These are phyloP conservation scores for Hyphopichia fennica DNA, from an alignment of 1,139 yeast species.

Conservation along the genomic window DNA sequence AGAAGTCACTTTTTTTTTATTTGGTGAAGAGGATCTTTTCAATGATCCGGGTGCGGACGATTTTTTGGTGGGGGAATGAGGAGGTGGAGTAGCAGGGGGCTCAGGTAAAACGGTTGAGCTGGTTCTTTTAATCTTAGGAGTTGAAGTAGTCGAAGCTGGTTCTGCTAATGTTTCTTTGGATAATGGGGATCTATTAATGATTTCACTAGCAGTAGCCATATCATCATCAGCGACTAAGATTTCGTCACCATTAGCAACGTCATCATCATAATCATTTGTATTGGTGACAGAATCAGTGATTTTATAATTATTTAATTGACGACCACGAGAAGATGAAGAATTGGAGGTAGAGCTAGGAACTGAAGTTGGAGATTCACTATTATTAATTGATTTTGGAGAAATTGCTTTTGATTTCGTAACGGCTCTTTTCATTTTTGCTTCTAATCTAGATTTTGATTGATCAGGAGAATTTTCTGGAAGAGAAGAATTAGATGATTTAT, in stretches of 20 bases:
- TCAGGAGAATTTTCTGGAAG: background rate
- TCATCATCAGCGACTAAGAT: slow-evolving; percentile 1
- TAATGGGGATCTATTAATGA: background rate
- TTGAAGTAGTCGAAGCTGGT: slow-evolving; percentile 1
- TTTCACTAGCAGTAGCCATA: background rate
- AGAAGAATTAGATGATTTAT: background rate
- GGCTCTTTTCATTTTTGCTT: slow-evolving; percentile 31
- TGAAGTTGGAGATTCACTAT: background rate
- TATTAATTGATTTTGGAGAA: slow-evolving; percentile 4
- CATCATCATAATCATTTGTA: background rate
- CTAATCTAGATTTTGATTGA: slow-evolving; percentile 29
- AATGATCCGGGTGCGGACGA: slow-evolving; percentile 23
- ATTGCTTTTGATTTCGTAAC: slow-evolving; percentile 17
- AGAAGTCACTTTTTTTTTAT: slow-evolving; percentile 34
- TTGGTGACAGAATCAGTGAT: background rate
- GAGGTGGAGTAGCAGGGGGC: slow-evolving; percentile 14
- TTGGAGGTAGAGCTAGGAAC: background rate
- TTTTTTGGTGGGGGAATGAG: slow-evolving; percentile 16
- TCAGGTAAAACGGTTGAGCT: slow-evolving; percentile 3
- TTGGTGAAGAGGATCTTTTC: slow-evolving; percentile 42
- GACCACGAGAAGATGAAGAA: background rate
- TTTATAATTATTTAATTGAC: background rate
- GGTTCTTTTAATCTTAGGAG: slow-evolving; percentile 9
- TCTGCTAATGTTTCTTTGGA: slow-evolving; percentile 1
- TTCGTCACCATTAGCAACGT: background rate